Evolutionary conservation across 768 basidiomycete species (phyloP).

Genomic region (Pseudohyphozyma bogoriensis): DNA sequence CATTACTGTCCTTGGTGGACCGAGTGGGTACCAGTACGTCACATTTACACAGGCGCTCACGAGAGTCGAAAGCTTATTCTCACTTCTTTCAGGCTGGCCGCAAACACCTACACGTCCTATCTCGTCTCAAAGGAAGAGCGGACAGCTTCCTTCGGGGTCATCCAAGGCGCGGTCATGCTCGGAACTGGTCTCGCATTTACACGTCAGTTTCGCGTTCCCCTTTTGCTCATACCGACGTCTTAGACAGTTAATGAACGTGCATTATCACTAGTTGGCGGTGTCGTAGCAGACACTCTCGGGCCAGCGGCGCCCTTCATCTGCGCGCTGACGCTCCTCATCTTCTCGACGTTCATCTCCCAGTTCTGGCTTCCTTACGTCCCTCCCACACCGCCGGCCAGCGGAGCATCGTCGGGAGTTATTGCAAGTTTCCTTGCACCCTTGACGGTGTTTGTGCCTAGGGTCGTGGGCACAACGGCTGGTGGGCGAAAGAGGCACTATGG

Average conservation of each 20-base stretch:
- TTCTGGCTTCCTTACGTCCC: constrained; percentile 37
- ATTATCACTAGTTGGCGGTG: constrained; percentile 29
- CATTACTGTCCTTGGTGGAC: constrained; percentile 37
- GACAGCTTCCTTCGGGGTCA: constrained; percentile 35
- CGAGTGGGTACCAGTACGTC: no score
- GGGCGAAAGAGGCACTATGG: constrained; percentile 21
- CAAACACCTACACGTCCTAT: constrained; percentile 32
- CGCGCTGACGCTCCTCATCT: constrained; percentile 32
- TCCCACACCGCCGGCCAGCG: constrained; percentile 11
- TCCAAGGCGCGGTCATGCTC: constrained; percentile 32
- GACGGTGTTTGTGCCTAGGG: constrained; percentile 30
- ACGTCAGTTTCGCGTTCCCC: constrained; percentile 19
- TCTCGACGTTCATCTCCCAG: constrained; percentile 22
- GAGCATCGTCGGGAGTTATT: constrained; percentile 12
- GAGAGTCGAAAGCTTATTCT: no score
- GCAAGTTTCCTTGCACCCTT: constrained; percentile 32
- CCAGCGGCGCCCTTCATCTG: constrained; percentile 34
- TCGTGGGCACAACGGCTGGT: constrained; percentile 10
- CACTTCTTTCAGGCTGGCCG: no score
- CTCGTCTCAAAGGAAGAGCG: constrained; percentile 33
- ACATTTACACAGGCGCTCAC: no score
- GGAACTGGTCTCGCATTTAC: constrained; percentile 32
- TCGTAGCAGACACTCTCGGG: constrained; percentile 27
- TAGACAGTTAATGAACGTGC: no score
- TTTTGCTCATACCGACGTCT: no score